Evolutionary conservation across 257 asterid species (phyloP).

Genomic region (Misopates orontium): DNA sequence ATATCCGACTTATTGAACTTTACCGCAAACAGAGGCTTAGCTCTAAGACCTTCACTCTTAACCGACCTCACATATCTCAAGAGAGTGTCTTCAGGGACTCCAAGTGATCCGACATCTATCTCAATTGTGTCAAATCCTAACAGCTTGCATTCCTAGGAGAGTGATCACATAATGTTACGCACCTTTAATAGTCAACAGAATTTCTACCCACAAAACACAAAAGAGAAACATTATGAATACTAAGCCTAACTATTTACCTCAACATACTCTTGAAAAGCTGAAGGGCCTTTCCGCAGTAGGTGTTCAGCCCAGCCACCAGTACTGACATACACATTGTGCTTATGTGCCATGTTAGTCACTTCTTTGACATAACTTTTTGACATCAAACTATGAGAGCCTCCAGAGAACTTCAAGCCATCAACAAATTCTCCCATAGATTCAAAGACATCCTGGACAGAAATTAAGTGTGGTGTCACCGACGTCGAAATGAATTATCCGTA

Average conservation of each 20-base stretch:
- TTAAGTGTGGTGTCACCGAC: not conserved
- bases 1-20: constrained; percentile 79
- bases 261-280: constrained; percentile 63
- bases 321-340: constrained; percentile 78
- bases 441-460: constrained; percentile 61
- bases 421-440: constrained; percentile 87
- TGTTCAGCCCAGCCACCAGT: constrained; percentile 82
- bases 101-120: constrained; percentile 74
- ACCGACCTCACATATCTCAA: constrained; percentile 87
- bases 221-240: not conserved
- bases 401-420: constrained; percentile 81
- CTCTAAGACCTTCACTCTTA: constrained; percentile 80
- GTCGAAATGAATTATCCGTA: not conserved
- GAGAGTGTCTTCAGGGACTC: constrained; percentile 80
- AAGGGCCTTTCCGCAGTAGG: constrained; percentile 60
- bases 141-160: constrained; percentile 74
- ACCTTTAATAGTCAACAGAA: not conserved
- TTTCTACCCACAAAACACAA: too few relatives aligned
- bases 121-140: constrained; percentile 90
- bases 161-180: not conserved
- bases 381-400: constrained; percentile 76
- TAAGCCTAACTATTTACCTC: constrained; percentile 42
- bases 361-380: constrained; percentile 64
- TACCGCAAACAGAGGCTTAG: constrained; percentile 79
- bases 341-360: constrained; percentile 73